Conservation (phyloP, 495 filamentous ascomycete species). For the Aspergillus kassunensis region DNA sequence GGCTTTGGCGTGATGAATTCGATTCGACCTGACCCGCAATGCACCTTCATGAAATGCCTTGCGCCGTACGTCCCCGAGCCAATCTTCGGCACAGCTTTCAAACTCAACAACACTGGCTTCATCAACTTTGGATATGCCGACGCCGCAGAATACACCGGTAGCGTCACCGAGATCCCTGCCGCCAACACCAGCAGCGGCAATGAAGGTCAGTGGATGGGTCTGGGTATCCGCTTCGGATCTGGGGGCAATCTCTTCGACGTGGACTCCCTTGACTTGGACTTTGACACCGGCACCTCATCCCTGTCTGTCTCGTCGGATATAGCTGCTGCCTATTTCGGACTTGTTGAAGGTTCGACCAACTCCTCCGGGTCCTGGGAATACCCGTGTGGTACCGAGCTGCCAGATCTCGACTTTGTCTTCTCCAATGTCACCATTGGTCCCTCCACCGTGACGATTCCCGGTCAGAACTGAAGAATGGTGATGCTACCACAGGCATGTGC, state of each 20-base stretch:
- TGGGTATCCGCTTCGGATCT: slow-evolving; percentile 7
- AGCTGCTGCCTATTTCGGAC: slow-evolving; percentile 9
- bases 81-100: slow-evolving; percentile 10
- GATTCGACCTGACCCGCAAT: slow-evolving; percentile 9
- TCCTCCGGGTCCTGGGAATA: slow-evolving; percentile 9
- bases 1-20: slow-evolving; percentile 7
- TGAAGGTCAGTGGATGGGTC: slow-evolving; percentile 10
- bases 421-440: slow-evolving; percentile 7
- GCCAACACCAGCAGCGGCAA: slow-evolving; percentile 10
- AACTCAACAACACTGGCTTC: slow-evolving; percentile 7
- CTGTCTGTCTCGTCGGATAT: slow-evolving; percentile 7
- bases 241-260: slow-evolving; percentile 1
- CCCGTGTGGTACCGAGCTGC: slow-evolving; percentile 8
- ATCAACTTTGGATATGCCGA: slow-evolving; percentile 11
- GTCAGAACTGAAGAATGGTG: slow-evolving; percentile 8
- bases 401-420: slow-evolving; percentile 8
- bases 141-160: slow-evolving; percentile 2
- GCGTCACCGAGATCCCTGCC: slow-evolving; percentile 3
- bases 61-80: slow-evolving; percentile 9
- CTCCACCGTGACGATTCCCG: slow-evolving; percentile 7
- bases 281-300: slow-evolving; percentile 6
- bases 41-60: slow-evolving; percentile 13
- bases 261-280: slow-evolving; percentile 5
- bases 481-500: slow-evolving; percentile 3
- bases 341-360: slow-evolving; percentile 5